A percentile compares a stretch with the other conserved stretches of the same genome.
Conservation (phyloP, 1,284 basidiomycete species). For the Trichosporon inkin region DNA sequence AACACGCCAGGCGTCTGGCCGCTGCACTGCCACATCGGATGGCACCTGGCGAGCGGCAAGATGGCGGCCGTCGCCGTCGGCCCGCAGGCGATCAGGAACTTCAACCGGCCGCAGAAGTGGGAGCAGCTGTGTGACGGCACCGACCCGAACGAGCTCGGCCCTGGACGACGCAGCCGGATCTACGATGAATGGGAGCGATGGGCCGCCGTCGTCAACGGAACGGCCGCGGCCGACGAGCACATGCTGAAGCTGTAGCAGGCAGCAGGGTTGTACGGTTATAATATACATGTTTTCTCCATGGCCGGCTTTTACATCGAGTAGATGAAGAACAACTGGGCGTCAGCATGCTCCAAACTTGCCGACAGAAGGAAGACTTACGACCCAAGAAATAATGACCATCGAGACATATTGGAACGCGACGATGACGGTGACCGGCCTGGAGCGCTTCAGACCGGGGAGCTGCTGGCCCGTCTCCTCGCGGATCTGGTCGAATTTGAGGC, state of each 20-base stretch:
- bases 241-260: background rate
- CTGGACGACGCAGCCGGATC: background rate
- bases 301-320: slow-evolving; percentile 4
- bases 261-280: no score
- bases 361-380: background rate
- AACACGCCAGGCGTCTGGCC: slow-evolving; percentile 31
- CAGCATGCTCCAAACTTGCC: background rate
- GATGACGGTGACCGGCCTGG: slow-evolving; percentile 7
- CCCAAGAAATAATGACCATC: slow-evolving; percentile 16
- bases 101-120: slow-evolving; percentile 4
- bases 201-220: background rate
- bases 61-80: slow-evolving; percentile 11
- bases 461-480: slow-evolving; percentile 58
- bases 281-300: no score
- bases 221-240: background rate
- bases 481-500: slow-evolving; percentile 57
- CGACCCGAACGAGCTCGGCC: background rate
- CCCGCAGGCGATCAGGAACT: background rate
- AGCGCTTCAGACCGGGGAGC: slow-evolving; percentile 41
- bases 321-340: slow-evolving; percentile 11
- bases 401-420: slow-evolving; percentile 10
- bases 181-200: background rate
- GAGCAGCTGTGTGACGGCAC: slow-evolving; percentile 5
- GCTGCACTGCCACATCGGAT: slow-evolving; percentile 32
- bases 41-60: slow-evolving; percentile 28